Percentiles rank a stretch among this genome's conserved stretches.
These are phyloP conservation scores for Microbotryomycetes sp. DNA, from an alignment of 1,284 basidiomycete genomes.

Conservation along the genomic window DNA sequence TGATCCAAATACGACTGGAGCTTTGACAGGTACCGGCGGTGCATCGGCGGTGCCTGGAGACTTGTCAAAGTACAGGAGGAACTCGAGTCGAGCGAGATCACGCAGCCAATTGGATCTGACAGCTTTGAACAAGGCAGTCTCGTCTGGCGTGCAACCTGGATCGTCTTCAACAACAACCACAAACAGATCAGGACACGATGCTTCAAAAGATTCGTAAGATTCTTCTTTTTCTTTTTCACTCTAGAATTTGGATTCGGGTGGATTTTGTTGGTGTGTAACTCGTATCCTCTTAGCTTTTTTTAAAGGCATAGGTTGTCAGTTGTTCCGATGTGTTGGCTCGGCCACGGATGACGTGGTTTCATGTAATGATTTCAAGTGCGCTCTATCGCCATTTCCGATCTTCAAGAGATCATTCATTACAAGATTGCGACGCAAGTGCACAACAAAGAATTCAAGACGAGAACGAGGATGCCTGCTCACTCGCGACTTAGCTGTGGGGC, in stretches of 20 bases:
- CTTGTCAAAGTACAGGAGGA: conserved; percentile 6
- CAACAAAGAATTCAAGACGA: no score
- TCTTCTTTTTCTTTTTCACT: neutral
- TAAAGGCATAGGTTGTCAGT: no score
- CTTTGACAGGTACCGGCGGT: conserved; percentile 2
- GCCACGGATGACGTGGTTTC: no score
- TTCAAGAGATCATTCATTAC: no score
- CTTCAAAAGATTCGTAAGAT: neutral
- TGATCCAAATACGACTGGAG: neutral
- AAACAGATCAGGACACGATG: neutral
- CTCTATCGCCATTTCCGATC: no score
- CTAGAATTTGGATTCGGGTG: neutral
- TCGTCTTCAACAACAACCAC: neutral
- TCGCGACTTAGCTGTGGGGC: no score
- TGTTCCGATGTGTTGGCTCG: no score
- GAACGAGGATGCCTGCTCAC: no score
- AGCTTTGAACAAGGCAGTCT: neutral
- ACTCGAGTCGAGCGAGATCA: conserved; percentile 9
- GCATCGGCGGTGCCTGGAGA: neutral
- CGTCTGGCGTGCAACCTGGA: neutral
- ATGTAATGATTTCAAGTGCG: no score
- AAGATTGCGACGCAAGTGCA: no score
- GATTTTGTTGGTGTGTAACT: neutral
- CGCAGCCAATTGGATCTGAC: conserved; percentile 18
- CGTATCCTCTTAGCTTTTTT: no score